Base-by-base conservation (phyloP, 148 eudicot genomes). In the Polygonum aviculare region DNA sequence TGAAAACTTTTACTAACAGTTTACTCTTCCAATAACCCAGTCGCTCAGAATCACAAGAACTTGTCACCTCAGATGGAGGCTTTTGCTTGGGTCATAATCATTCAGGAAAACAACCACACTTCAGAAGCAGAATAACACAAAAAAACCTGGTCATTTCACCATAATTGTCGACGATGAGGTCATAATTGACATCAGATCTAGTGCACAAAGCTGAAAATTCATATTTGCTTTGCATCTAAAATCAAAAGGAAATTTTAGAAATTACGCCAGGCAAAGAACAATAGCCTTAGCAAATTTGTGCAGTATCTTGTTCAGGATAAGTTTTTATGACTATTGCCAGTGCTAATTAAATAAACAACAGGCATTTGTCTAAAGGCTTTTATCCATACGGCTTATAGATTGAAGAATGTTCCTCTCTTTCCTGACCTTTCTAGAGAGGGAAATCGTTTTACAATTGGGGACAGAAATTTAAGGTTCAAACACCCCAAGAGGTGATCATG, bases 1-100 rank as follows among this genome's bases (percentile, higher is more conserved):
- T 62, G 31, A 3, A 11, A 62, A 62, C 35, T 12, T 62, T 22
- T 26, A 26, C 12, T 2, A 9, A 26, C 31, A 26, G 69, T 31
- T 62, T 36, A 26, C 12, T 62, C 69, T 26, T 62, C 12, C 12
- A 62, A 36, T 62, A 12, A 57, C 62, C 31, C 22, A 57, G 31
- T 21, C 62, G 11, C 18, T 62, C 38, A 11, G 1, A 31, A 12
- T 62, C 69, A 62, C 7, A 62, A 31, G 39, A 62, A 15, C 18
- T 62, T 62, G 7, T 62, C 69, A 62, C 69, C 35, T 33, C 69
- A 62, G 69, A 62, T 57, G 63, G 63, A 19, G 33, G 33, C 63
- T 0, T 57, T 7, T 57, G 21, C 63, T 57, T 4, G 63, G 33
- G 35, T 21, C 1, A 57, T 57, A 33, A 57, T 22, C 55, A 14